Conservation (phyloP, 495 filamentous ascomycete genomes). For the Lasiosphaeria miniovina region DNA sequence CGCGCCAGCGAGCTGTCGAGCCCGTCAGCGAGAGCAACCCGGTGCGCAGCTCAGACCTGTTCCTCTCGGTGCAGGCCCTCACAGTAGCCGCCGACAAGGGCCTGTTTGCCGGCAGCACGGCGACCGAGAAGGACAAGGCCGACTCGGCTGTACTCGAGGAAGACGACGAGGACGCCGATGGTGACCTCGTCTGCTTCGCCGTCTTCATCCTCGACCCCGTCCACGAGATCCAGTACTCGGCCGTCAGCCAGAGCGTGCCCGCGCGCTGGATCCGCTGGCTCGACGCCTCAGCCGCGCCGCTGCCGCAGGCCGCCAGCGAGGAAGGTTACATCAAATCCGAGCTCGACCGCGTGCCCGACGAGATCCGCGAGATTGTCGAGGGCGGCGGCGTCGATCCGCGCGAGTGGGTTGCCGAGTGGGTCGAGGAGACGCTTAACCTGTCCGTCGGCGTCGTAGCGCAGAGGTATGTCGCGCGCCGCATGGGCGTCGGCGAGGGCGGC, state of each 20-base stretch:
- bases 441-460: conserved; percentile 87
- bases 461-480: conserved; percentile 87
- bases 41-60: conserved; percentile 87
- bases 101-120: conserved; percentile 58
- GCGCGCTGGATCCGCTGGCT: conserved; percentile 88
- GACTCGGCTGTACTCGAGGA: conserved; percentile 46
- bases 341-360: conserved; percentile 59
- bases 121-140: conserved; percentile 51
- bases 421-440: conserved; percentile 82
- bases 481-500: conserved; percentile 88
- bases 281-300: conserved; percentile 61
- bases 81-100: conserved; percentile 56
- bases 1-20: conserved; percentile 71
- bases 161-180: conserved; percentile 45
- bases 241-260: conserved; percentile 81
- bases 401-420: conserved; percentile 97
- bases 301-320: conserved; percentile 41
- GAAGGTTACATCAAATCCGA: conserved; percentile 30
- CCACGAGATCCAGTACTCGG: conserved; percentile 82
- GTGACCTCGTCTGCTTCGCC: conserved; percentile 71
- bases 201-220: conserved; percentile 91
- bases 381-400: conserved; percentile 87
- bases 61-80: conserved; percentile 89
- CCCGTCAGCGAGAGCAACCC: conserved; percentile 79
- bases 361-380: conserved; percentile 85